Conservation (phyloP, 305 asterid genomes). For the Rubia occidens region DNA sequence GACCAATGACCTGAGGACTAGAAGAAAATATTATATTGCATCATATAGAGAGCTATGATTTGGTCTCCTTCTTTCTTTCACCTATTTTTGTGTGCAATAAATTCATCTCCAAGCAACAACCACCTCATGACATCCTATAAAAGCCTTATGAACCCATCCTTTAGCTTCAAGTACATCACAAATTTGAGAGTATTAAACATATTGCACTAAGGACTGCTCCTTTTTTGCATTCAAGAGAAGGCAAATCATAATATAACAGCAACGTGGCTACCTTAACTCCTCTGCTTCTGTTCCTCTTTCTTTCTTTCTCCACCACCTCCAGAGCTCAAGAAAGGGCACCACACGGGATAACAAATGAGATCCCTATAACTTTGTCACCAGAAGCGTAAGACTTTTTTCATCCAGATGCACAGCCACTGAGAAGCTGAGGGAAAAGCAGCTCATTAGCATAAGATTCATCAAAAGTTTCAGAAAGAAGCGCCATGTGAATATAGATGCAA, state of each 20-base stretch:
- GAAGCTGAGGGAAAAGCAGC: conserved; percentile 6
- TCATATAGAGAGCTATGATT: conserved; percentile 26
- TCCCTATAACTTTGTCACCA: conserved; percentile 51
- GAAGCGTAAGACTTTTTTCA: conserved; percentile 58
- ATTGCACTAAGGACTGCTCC: conserved; percentile 4
- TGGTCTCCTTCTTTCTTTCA: conserved; percentile 20
- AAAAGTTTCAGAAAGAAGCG: too few species aligned
- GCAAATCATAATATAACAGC: neutral
- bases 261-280: conserved; percentile 18
- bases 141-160: conserved; percentile 17
- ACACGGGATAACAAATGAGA: conserved; percentile 48
- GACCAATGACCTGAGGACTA: conserved; percentile 1
- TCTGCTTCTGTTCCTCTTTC: conserved; percentile 25
- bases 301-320: conserved; percentile 26
- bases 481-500: too few species aligned
- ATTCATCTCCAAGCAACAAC: conserved; percentile 46
- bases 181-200: neutral
- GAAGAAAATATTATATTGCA: neutral
- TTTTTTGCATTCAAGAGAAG: neutral
- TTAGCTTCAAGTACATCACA: conserved; percentile 13
- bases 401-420: conserved; percentile 32
- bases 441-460: too few species aligned
- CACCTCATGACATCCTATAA: conserved; percentile 34
- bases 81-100: conserved; percentile 19
- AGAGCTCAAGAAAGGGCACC: conserved; percentile 46